Evolutionary conservation across 768 basidiomycete species (phyloP), one percentile per base, ranked within the genome.

Genomic region (Leucosporidium yakuticum): DNA sequence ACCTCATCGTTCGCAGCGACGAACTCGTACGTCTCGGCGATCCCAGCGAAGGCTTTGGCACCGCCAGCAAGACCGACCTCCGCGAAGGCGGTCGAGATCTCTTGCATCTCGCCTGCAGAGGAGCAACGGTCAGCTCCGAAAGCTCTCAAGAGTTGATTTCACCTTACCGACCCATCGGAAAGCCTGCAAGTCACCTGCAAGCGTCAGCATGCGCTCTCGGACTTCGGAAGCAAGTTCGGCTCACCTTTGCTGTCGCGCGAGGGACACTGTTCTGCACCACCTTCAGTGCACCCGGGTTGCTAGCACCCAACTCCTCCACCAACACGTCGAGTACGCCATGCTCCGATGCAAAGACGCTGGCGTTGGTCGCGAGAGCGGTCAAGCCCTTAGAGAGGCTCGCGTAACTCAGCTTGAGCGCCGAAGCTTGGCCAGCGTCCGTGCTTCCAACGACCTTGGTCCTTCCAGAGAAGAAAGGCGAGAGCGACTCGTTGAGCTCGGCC

Each of bases 121-220:
- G 29, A n/a, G n/a, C n/a, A n/a, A n/a, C n/a, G n/a, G n/a, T n/a
- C n/a, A n/a, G n/a, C n/a, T n/a, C n/a, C n/a, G n/a, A n/a, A n/a
- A n/a, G n/a, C n/a, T n/a, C n/a, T n/a, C n/a, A n/a, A n/a, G n/a
- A n/a, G n/a, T n/a, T n/a, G n/a, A n/a, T n/a, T n/a, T n/a, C 19
- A 17, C 14, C 55, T 27, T n/a, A 57, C 60, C 60, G 31, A 62
- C 60, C 60, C 60, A 62, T 8, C 60, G 49, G 32, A 62, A 62
- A 19, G 60, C 60, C 50, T 62, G 31, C 6, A 29, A 11, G 23
- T 4, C 21, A 4, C 4, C 11, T 3, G 14, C 6, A 44, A 8
- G 39, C 14, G 39, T 44, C 39, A 44, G 39, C 39, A 44, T 44
- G 11, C 3, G 2, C 39, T 9, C 14, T 44, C 17, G 8, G 39